A percentile compares a stretch with the other conserved stretches of the same genome.
These are phyloP conservation scores for Glebionis coronaria DNA, from an alignment of 129 eudicot genomes.

Conservation along the genomic window DNA sequence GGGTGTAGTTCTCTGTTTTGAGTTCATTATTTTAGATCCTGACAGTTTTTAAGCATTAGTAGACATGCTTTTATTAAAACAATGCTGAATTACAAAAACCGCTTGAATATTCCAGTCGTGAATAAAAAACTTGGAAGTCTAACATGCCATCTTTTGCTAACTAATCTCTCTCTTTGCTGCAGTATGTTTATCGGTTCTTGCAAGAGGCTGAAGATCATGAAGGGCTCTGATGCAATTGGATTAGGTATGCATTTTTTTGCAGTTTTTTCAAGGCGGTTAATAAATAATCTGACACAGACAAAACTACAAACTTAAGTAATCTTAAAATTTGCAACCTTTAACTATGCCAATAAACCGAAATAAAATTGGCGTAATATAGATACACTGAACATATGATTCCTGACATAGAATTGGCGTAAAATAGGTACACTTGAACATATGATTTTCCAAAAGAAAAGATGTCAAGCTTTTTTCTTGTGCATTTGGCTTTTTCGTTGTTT, in stretches of 20 bases:
- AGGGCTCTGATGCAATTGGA: constrained; percentile 96
- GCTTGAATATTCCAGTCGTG: not conserved
- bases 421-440: not conserved
- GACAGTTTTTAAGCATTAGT: too few relatives aligned
- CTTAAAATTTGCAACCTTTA: not conserved
- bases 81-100: too few relatives aligned
- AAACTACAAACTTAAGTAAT: not conserved
- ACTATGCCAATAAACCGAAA: not conserved
- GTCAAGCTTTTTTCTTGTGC: not conserved
- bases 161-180: constrained; percentile 22
- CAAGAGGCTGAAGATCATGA: constrained; percentile 92
- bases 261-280: not conserved
- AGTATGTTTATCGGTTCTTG: constrained; percentile 84
- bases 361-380: not conserved
- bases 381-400: not conserved
- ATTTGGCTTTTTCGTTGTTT: not conserved
- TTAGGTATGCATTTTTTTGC: constrained; percentile 44
- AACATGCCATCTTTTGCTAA: not conserved
- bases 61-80: too few relatives aligned
- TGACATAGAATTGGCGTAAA: not conserved
- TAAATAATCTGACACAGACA: not conserved
- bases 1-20: too few relatives aligned
- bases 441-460: not conserved
- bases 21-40: too few relatives aligned
- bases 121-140: not conserved